Base-by-base conservation (phyloP, 2,329 filamentous ascomycete genomes). In the Colletotrichum brevisporum region DNA sequence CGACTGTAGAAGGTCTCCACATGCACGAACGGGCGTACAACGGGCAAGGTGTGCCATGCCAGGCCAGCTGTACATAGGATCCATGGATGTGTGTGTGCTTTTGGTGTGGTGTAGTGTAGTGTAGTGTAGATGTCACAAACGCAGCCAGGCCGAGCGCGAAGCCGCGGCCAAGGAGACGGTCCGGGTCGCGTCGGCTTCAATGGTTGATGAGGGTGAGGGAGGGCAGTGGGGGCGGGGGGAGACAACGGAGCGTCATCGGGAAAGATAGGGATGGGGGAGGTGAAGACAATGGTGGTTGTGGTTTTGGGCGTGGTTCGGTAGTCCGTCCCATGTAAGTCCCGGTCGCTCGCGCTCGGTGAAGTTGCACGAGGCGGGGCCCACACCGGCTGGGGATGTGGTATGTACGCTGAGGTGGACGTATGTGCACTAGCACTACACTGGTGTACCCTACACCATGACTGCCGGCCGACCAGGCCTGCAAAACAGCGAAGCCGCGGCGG, bases 181-280 rank as follows among this genome's bases (percentile, higher is more conserved):
- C 65, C 65, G 65, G 65, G 62, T 69, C 54, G 63, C 50, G 41
- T 66, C 66, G 66, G 62, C 50, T 41, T 69, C 54, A 47, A 50
- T 15, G 48, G 36, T 50, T 6, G 41, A 43, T 12, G 41, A 15
- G 9, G 36, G 36, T 39, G 9, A 13, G 62, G 18, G 41, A 58
- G 61, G 59, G 53, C 47, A 57, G 57, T 61, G 53, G 57, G 67
- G 67, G 68, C 43, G 52, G 68, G 58, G 63, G 64, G 31, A 59
- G 31, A 36, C 31, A 36, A 8, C 10, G 31, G 31, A 36, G 31
- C 48, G 60, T 31, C 59, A 56, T 71, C 68, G 68, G 68, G 48
- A 71, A 69, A 53, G 65, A 71, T 71, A 71, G 68, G 68, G 68
- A 71, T 27, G 56, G 39, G 47, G 21, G 10, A 52, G 5, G 21